Percentiles rank a stretch among this genome's conserved stretches.
Evolutionary conservation across 2,329 filamentous ascomycete species (phyloP).

Genomic region (Lachnellula hyalina): DNA sequence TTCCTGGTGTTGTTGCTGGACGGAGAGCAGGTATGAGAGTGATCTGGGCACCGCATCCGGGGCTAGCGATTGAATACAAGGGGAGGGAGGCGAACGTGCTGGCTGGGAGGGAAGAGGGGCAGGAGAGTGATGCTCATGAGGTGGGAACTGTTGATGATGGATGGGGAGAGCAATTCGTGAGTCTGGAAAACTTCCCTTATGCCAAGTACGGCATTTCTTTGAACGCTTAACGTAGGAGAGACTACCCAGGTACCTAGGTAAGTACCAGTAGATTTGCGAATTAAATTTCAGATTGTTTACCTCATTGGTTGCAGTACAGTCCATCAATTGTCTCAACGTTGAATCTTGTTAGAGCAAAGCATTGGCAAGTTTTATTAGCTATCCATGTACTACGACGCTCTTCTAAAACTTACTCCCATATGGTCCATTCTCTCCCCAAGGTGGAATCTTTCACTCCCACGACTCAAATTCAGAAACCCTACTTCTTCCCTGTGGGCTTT

Average conservation of each 20-base stretch:
- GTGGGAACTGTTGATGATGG: constrained; percentile 50
- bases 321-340: too few relatives aligned
- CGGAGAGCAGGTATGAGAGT: constrained; percentile 91
- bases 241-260: background rate
- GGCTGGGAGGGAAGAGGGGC: constrained; percentile 57
- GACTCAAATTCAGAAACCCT: too few relatives aligned
- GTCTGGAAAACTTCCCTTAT: constrained; percentile 51
- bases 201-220: constrained; percentile 50
- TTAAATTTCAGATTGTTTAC: too few relatives aligned
- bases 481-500: too few relatives aligned
- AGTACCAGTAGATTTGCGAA: background rate
- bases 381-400: too few relatives aligned
- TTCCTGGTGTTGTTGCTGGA: constrained; percentile 86
- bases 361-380: too few relatives aligned
- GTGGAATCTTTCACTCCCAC: too few relatives aligned
- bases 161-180: constrained; percentile 51
- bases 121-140: constrained; percentile 42
- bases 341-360: too few relatives aligned
- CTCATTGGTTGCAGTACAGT: too few relatives aligned
- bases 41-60: constrained; percentile 82
- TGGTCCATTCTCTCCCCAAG: too few relatives aligned
- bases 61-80: constrained; percentile 66
- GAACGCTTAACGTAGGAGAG: background rate
- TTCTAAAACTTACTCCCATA: too few relatives aligned
- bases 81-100: constrained; percentile 77